Evolutionary conservation across 116 monocot species (phyloP), one percentile per base, ranked within the genome.

Genomic region (Zostera marina): DNA sequence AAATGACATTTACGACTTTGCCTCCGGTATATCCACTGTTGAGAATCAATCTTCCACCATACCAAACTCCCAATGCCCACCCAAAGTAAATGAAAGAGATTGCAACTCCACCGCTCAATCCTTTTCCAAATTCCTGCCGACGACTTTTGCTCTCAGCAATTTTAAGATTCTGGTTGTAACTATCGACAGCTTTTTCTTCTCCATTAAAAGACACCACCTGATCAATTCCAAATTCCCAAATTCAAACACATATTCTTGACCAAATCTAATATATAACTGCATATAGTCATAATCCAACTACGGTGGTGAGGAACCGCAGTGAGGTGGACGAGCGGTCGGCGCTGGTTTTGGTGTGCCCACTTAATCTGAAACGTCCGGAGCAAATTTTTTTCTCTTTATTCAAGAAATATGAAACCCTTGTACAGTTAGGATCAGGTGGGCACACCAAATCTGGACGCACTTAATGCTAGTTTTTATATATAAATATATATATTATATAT

Each of bases 181-280:
- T 83, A 9, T 67, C 57, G 8, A 75, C 59, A 6, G 78, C 64
- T 47, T 65, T 62, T 22, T 75, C 73, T 47, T 75, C 82, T 1
- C 82, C 82, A 22, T 78, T 78, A 57, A 83, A 83, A 40, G 83
- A 83, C 11, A 63, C 72, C 20, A 83, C 83, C 83, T 83, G 62
- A 52, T n/a, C n/a, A n/a, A n/a, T n/a, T n/a, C n/a, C n/a, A n/a
- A n/a, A n/a, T n/a, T n/a, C n/a, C n/a, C n/a, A n/a, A n/a, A n/a
- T n/a, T n/a, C n/a, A n/a, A n/a, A n/a, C n/a, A n/a, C n/a, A n/a
- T n/a, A n/a, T n/a, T n/a, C n/a, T n/a, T n/a, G n/a, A n/a, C n/a
- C n/a, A n/a, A n/a, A n/a, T n/a, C n/a, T n/a, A n/a, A n/a, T n/a
- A n/a, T n/a, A n/a, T n/a, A 26, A 7, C 1, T 47, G 15, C 7